Base-by-base conservation (phyloP, 352 stramenopile genomes). In the Halophytophthora batemanensis region DNA sequence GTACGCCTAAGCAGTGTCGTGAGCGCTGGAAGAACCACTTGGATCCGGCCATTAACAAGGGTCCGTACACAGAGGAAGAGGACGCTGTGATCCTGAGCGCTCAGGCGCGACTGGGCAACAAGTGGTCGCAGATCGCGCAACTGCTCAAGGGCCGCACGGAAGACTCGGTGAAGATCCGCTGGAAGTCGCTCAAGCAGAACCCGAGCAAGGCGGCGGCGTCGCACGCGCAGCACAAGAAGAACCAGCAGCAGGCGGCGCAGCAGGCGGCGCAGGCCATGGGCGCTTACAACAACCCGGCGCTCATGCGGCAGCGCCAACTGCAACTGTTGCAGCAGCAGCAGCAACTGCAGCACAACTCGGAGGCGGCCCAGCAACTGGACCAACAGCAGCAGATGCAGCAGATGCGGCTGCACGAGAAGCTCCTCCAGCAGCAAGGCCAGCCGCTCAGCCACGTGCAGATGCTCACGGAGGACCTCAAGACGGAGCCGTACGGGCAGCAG, bases 41-140 rank as follows among this genome's bases (percentile, higher is more conserved):
- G 36, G 77, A 93, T 51, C 85, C 87, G 14, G 72, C 78, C 3
- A 98, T 98, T 53, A 97, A 95, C 61, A 98, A 98, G 67, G 86
- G 82, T 3, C 93, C 91, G 31, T 99, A 97, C 82, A 96, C 92
- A 8, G 85, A 92, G 59, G 79, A 97, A 29, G 95, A 99, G 68
- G 96, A 99, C 65, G 77, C 82, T 13, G 76, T 96, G 13, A 98
- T 99, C 42, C 71, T 98, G 0, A 72, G 82, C 3, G 85, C 77
- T 31, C 93, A 98, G 50, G 77, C 83, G 35, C 82, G 80, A 18
- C 82, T 98, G 11, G 96, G 96, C 33, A 98, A 98, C 69, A 95
- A 95, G 46, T 99, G 96, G 96, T 96, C 90, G 1, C 87, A 98
- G 56, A 98, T 98, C 64, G 86, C 96, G 15, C 96, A 98, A 59